Evolutionary conservation across 202 grass and related monocot genomes (phyloP), one percentile per base, ranked within the genome.

Genomic region (Carex sylvatica): DNA sequence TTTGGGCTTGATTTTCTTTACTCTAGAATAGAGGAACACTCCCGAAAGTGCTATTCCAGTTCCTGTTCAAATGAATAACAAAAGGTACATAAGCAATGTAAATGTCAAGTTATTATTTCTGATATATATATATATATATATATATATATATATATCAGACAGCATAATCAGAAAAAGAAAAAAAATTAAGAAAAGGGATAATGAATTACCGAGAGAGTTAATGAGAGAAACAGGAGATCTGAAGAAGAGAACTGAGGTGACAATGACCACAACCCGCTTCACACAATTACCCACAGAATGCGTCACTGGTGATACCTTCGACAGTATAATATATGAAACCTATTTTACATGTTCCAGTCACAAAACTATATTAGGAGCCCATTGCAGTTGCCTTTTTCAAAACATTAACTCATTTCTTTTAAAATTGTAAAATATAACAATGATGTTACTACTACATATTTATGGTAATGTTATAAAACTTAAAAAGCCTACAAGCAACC

Each of bases 241-340:
- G 90, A 98, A 98, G 84, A 95, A 98, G 65, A 98, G 84, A 84
- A 98, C 90, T 0, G 90, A 95, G 9, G 90, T 88, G 63, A 95
- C 92, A 81, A 95, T 95, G 55, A 95, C 92, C 38, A 94, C 92
- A 16, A 98, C 90, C 54, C 89, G 88, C 75, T 93, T 98, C 33
- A 98, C 92, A 19, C 92, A 94, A 47, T 98, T 94, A 36, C 88
- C 94, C 36, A 94, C 92, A 3, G 92, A 94, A 47, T 94, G 90
- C 0, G 88, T 94, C 44, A 98, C 95, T 13, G 92, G 92, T 2
- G 95, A 95, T 35, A 95, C 92, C 78, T 86, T 90, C 6, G 90
- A 80, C 8, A 98, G 86, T 88, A 98, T 93, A 91, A 98, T 98
- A 81, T 95, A 95, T 74, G 92, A 98, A 64, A 93, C 92, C 92